Conservation (phyloP, 2,329 filamentous ascomycete species). For the Apiospora phragmitis region DNA sequence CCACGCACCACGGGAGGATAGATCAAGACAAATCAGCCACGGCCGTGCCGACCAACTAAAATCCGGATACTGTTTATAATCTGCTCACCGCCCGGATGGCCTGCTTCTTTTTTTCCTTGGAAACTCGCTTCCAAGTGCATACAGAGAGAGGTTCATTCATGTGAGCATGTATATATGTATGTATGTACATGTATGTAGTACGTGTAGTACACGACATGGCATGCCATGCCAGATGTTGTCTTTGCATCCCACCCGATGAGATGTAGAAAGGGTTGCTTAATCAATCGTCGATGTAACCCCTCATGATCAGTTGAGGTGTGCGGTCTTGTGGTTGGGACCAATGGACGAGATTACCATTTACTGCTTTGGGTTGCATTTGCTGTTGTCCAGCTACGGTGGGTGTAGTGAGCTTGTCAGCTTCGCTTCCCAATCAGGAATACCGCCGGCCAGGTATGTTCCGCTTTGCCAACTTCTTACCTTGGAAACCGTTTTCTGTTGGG, state of each 20-base stretch:
- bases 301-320: neutral
- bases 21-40: neutral
- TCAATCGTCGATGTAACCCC: conserved; percentile 6
- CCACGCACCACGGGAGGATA: neutral
- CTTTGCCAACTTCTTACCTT: conserved; percentile 8
- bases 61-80: too few species aligned
- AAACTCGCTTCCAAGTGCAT: neutral
- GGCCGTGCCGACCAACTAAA: neutral
- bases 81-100: neutral
- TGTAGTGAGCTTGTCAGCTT: neutral
- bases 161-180: neutral
- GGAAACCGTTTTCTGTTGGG: conserved; percentile 2
- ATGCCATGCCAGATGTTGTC: conserved; percentile 3
- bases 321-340: neutral
- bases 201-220: neutral
- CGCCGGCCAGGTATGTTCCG: conserved; percentile 7
- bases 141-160: neutral
- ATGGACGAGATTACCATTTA: neutral
- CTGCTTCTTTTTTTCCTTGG: neutral
- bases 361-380: neutral
- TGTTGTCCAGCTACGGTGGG: conserved; percentile 1
- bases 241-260: neutral
- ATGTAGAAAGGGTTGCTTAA: neutral
- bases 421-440: conserved; percentile 3
- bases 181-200: neutral